A percentile compares a stretch with the other conserved stretches of the same genome.
Conservation (phyloP, 164 flowering plant species). For the Protea cynaroides region DNA sequence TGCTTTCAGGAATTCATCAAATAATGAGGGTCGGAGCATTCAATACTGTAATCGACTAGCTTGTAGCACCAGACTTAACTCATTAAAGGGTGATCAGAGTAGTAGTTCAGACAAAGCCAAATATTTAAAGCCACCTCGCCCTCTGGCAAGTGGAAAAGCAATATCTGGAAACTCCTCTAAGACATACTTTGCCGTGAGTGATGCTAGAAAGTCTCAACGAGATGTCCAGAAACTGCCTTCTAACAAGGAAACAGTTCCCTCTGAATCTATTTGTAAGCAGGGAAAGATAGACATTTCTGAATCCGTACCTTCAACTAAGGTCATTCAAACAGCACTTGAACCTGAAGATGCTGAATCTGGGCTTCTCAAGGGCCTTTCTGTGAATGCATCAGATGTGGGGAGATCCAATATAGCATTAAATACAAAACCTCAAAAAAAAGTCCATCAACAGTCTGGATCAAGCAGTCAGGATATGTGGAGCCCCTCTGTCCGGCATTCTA, state of each 20-base stretch:
- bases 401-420: slow-evolving; percentile 31
- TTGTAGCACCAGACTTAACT: slow-evolving; percentile 61
- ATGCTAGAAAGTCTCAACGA: slow-evolving; percentile 21
- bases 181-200: slow-evolving; percentile 18
- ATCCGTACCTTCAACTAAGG: slow-evolving; percentile 21
- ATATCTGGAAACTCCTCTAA: slow-evolving; percentile 57
- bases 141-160: slow-evolving; percentile 50
- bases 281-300: slow-evolving; percentile 30
- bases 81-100: slow-evolving; percentile 26
- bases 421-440: slow-evolving; percentile 26
- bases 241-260: slow-evolving; percentile 36
- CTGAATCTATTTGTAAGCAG: slow-evolving; percentile 34
- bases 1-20: slow-evolving; percentile 36
- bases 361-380: slow-evolving; percentile 10
- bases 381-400: slow-evolving; percentile 18
- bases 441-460: slow-evolving; percentile 23
- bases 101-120: slow-evolving; percentile 37
- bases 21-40: slow-evolving; percentile 27
- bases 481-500: slow-evolving; percentile 25
- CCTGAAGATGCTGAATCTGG: slow-evolving; percentile 20
- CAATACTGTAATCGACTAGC: slow-evolving; percentile 60
- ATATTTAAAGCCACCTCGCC: slow-evolving; percentile 27
- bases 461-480: slow-evolving; percentile 18
- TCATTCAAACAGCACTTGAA: slow-evolving; percentile 19
- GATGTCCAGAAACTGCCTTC: slow-evolving; percentile 27